Evolutionary conservation across 192 early-diverging fungal genomes (phyloP).

Genomic region (Chytriomyces sp.): DNA sequence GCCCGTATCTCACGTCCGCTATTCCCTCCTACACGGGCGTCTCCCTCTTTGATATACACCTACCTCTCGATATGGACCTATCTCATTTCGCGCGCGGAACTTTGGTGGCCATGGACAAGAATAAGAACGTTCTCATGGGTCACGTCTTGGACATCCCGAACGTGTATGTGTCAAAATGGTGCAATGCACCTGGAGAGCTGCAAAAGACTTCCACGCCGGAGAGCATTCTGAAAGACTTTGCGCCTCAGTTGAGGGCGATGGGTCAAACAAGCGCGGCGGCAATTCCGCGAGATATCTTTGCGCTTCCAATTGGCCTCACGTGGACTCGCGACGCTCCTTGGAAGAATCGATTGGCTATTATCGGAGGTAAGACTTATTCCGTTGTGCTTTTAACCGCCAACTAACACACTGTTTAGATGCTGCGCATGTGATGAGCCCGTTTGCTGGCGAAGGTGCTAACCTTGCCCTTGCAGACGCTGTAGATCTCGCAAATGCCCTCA

Average conservation of each 20-base stretch:
- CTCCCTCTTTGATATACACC: conserved; percentile 40
- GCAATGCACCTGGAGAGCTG: too few species aligned
- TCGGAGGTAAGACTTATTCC: too few species aligned
- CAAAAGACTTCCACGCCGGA: not conserved
- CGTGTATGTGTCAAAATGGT: not conserved
- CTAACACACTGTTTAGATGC: too few species aligned
- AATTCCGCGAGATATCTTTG: conserved; percentile 1
- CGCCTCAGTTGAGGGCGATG: too few species aligned
- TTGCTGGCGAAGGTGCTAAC: conserved; percentile 33
- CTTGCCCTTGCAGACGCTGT: conserved; percentile 29
- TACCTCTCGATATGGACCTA: conserved; percentile 37
- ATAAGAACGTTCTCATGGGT: too few species aligned
- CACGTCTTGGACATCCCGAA: too few species aligned
- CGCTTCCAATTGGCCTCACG: not conserved
- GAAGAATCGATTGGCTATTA: not conserved
- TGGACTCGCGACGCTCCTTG: not conserved
- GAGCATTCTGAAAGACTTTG: not conserved
- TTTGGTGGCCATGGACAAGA: conserved; percentile 33
- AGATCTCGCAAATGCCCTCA: not conserved
- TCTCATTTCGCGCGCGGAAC: not conserved
- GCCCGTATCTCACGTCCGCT: conserved; percentile 33
- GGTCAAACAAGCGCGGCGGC: not conserved
- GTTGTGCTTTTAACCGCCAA: too few species aligned
- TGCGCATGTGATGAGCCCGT: conserved; percentile 28
- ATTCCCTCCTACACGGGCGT: conserved; percentile 52